Evolutionary conservation across 805 yeast species (phyloP).

Genomic region (Tetrapisispora iriomotensis): DNA sequence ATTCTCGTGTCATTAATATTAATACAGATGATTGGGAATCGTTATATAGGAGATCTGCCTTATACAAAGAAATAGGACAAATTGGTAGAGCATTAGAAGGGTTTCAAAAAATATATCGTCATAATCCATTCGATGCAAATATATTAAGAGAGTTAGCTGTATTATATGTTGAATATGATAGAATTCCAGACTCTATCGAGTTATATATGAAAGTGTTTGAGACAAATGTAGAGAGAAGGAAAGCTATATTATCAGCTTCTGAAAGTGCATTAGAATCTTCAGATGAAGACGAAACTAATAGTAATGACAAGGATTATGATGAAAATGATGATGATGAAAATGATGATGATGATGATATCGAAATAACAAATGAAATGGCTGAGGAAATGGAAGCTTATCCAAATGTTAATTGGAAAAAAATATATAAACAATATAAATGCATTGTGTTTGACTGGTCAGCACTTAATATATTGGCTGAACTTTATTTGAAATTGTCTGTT

Average conservation of each 20-base stretch:
- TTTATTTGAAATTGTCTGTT: slow-evolving; percentile 48
- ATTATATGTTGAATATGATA: slow-evolving; percentile 38
- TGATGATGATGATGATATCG: slow-evolving; percentile 9
- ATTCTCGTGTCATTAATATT: slow-evolving; percentile 50
- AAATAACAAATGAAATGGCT: background rate
- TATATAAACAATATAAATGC: slow-evolving; percentile 26
- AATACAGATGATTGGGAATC: slow-evolving; percentile 43
- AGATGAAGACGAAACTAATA: slow-evolving; percentile 21
- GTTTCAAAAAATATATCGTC: slow-evolving; percentile 45
- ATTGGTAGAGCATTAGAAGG: slow-evolving; percentile 67
- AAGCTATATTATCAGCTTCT: slow-evolving; percentile 22
- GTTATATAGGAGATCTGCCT: slow-evolving; percentile 52
- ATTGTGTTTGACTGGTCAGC: slow-evolving; percentile 80
- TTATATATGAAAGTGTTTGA: slow-evolving; percentile 57
- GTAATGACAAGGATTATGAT: slow-evolving; percentile 8
- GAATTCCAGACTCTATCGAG: slow-evolving; percentile 65
- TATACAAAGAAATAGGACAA: slow-evolving; percentile 58
- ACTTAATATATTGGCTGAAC: slow-evolving; percentile 71
- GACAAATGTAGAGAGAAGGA: slow-evolving; percentile 41
- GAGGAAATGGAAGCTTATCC: slow-evolving; percentile 24
- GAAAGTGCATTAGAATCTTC: slow-evolving; percentile 27
- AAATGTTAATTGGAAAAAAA: slow-evolving; percentile 23
- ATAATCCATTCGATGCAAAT: slow-evolving; percentile 50
- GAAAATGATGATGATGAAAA: slow-evolving; percentile 12
- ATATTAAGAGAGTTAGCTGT: slow-evolving; percentile 55